A percentile compares a stretch with the other conserved stretches of the same genome.
These are phyloP conservation scores for Pulveroboletus frians DNA, from an alignment of 768 basidiomycete species.

Conservation along the genomic window DNA sequence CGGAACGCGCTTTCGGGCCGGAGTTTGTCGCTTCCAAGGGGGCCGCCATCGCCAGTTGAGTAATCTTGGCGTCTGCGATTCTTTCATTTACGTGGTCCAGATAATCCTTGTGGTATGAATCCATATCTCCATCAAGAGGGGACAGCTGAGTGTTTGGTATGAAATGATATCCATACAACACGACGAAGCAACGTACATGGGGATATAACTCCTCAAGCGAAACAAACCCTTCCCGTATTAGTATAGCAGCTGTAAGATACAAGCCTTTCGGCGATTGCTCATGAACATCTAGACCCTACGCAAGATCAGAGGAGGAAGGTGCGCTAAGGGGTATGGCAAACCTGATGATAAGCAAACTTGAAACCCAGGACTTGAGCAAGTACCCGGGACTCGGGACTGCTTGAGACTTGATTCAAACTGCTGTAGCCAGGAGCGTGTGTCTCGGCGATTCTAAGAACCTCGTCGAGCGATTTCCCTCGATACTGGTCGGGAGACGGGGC, in stretches of 20 bases:
- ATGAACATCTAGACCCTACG: constrained; percentile 49
- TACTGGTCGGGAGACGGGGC: constrained; percentile 40
- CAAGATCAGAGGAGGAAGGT: constrained; percentile 12
- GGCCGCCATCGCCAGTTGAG: constrained; percentile 80
- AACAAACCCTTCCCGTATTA: constrained; percentile 88
- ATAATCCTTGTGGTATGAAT: constrained; percentile 59
- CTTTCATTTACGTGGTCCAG: constrained; percentile 55
- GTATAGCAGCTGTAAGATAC: constrained; percentile 75
- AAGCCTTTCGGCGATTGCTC: constrained; percentile 68
- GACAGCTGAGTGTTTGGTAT: constrained; percentile 46
- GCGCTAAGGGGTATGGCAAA: constrained; percentile 30
- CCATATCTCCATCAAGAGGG: constrained; percentile 77
- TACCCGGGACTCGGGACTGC: constrained; percentile 47
- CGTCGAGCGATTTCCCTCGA: constrained; percentile 59
- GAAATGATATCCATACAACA: constrained; percentile 1
- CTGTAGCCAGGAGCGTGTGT: constrained; percentile 3
- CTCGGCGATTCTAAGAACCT: constrained; percentile 58
- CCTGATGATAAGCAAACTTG: constrained; percentile 91
- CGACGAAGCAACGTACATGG: constrained; percentile 55
- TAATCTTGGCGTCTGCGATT: constrained; percentile 64
- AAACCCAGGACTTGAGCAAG: constrained; percentile 95
- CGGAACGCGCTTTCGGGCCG: constrained; percentile 36
- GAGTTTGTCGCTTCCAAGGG: constrained; percentile 57
- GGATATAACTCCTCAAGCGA: constrained; percentile 84
- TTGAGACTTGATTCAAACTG: constrained; percentile 9